These are phyloP conservation scores for Dipodascopsis tothii DNA, from an alignment of 805 yeast species.

Conservation along the genomic window DNA sequence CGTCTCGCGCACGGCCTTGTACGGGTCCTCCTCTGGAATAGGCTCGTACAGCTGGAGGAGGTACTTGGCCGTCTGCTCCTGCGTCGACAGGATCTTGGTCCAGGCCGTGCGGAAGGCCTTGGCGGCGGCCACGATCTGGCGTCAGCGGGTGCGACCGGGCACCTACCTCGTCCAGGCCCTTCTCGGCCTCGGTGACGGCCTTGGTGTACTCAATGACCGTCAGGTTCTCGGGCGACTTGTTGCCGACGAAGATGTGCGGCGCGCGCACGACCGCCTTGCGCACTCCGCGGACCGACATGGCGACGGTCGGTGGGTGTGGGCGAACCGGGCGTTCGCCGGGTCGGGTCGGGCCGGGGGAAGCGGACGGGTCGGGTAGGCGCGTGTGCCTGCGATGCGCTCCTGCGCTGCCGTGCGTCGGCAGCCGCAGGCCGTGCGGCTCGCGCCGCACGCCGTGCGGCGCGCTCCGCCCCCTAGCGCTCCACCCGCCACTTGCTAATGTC, in stretches of 20 bases:
- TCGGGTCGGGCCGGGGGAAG: too few species aligned
- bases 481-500: constrained; percentile 24
- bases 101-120: constrained; percentile 26
- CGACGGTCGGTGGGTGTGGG: too few species aligned
- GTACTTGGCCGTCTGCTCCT: constrained; percentile 19
- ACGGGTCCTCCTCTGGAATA: constrained; percentile 27
- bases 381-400: too few species aligned
- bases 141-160: neutral
- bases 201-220: constrained; percentile 32
- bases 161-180: constrained; percentile 26
- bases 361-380: too few species aligned
- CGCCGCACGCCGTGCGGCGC: too few species aligned
- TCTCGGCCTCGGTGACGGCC: constrained; percentile 31
- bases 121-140: constrained; percentile 23
- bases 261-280: constrained; percentile 33
- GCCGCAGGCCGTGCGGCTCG: too few species aligned
- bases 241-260: constrained; percentile 33
- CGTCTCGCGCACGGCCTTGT: constrained; percentile 28
- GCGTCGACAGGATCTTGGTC: constrained; percentile 22
- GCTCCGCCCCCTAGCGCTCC: too few species aligned
- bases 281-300: constrained; percentile 30
- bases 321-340: too few species aligned
- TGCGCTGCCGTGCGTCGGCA: too few species aligned
- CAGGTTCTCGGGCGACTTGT: constrained; percentile 31
- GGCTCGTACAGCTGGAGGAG: constrained; percentile 25